Evolutionary conservation across 192 early-diverging fungal genomes (phyloP).

Genomic region (Coemansia sp.): DNA sequence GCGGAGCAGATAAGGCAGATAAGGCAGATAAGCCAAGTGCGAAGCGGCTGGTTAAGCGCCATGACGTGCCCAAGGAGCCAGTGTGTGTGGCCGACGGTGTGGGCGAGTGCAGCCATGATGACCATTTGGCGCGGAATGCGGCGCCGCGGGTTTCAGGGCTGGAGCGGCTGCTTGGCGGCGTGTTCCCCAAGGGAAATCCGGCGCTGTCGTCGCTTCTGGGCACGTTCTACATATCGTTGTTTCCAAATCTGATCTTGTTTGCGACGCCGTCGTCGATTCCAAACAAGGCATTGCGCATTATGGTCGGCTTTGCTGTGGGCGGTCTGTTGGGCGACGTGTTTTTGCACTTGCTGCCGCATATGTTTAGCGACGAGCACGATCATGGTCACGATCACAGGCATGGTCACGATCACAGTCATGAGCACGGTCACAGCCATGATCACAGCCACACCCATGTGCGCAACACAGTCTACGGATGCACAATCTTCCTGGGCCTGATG

Average conservation of each 20-base stretch:
- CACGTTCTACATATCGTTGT: slow-evolving; percentile 78
- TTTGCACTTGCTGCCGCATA: slow-evolving; percentile 77
- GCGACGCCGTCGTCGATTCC: slow-evolving; percentile 72
- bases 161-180: slow-evolving; percentile 43
- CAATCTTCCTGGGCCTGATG: slow-evolving; percentile 74
- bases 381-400: slow-evolving; percentile 28
- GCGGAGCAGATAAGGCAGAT: slow-evolving; percentile 7
- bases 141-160: slow-evolving; percentile 24
- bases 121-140: slow-evolving; percentile 5
- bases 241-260: slow-evolving; percentile 76
- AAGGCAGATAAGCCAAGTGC: neutral
- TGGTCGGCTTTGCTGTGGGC: slow-evolving; percentile 87
- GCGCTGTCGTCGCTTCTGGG: slow-evolving; percentile 60
- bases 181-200: slow-evolving; percentile 53
- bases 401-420: slow-evolving; percentile 22
- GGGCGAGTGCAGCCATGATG: slow-evolving; percentile 18
- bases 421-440: slow-evolving; percentile 26
- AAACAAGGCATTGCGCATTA: slow-evolving; percentile 56
- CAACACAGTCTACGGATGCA: slow-evolving; percentile 65
- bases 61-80: slow-evolving; percentile 18
- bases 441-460: slow-evolving; percentile 53
- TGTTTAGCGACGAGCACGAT: slow-evolving; percentile 60
- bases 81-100: slow-evolving; percentile 34
- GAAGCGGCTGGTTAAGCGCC: slow-evolving; percentile 41
- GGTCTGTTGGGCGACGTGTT: slow-evolving; percentile 83